Evolutionary conservation across 2,329 filamentous ascomycete species (phyloP).

Genomic region (Dactylonectria estremocensis): DNA sequence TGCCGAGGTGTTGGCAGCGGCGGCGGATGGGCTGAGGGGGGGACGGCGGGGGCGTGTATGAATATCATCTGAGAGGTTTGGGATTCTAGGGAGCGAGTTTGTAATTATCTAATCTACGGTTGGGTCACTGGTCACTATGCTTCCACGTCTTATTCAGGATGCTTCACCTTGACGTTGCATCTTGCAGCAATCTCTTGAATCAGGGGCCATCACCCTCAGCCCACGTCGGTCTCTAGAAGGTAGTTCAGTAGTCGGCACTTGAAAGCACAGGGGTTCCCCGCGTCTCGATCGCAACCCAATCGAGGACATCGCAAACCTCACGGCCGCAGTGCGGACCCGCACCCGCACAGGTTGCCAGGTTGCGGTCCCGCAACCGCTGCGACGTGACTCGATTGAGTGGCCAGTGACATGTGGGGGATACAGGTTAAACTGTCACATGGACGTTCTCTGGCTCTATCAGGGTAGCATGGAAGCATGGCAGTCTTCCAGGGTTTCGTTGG

Average conservation of each 20-base stretch:
- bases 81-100: not conserved
- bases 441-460: not conserved
- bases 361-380: conserved; percentile 24
- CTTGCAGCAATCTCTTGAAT: not conserved
- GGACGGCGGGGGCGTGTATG: not conserved
- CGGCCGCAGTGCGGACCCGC: conserved; percentile 26
- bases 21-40: conserved; percentile 22
- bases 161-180: not conserved
- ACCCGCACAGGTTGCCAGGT: not conserved
- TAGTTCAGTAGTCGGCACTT: too few species aligned
- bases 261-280: not conserved
- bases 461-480: not conserved
- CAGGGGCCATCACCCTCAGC: too few species aligned
- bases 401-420: conserved; percentile 15
- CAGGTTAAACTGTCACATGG: conserved; percentile 11
- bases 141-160: not conserved
- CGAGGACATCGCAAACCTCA: not conserved
- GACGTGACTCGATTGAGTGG: not conserved
- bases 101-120: not conserved
- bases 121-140: not conserved
- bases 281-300: conserved; percentile 1
- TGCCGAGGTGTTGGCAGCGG: conserved; percentile 39
- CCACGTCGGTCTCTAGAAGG: too few species aligned
- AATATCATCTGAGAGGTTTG: too few species aligned
- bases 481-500: not conserved